Percentiles rank a stretch among this genome's conserved stretches.
Evolutionary conservation across 176 grass and related monocot species (phyloP).

Genomic region (Secale cereale): DNA sequence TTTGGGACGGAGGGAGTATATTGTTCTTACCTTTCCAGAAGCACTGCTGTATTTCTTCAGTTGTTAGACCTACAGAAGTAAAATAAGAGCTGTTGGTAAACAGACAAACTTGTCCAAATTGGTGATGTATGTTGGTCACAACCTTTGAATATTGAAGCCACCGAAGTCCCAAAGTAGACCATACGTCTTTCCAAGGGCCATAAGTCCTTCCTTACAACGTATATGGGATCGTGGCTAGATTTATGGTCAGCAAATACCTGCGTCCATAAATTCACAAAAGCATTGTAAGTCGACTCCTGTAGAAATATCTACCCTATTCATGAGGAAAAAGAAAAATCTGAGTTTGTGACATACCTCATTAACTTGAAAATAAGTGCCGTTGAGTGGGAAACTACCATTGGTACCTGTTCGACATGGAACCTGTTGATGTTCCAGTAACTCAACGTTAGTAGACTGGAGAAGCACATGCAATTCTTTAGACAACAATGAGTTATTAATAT

Average conservation of each 20-base stretch:
- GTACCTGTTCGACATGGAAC: conserved; percentile 96
- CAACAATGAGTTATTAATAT: conserved; percentile 5
- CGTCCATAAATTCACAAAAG: conserved; percentile 18
- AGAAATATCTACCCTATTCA: conserved; percentile 11
- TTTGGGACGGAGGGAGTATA: too few species aligned
- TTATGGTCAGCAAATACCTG: conserved; percentile 95
- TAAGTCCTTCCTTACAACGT: conserved; percentile 56
- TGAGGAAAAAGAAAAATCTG: background rate
- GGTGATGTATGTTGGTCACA: conserved; percentile 18
- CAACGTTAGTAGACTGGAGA: conserved; percentile 14
- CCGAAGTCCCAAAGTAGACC: conserved; percentile 84
- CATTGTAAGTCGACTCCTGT: conserved; percentile 18
- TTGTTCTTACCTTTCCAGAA: conserved; percentile 91
- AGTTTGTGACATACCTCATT: conserved; percentile 55
- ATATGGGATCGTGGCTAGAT: conserved; percentile 64
- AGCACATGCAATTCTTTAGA: conserved; percentile 1
- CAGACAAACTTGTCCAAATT: conserved; percentile 16
- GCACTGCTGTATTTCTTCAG: conserved; percentile 84
- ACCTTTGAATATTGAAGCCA: conserved; percentile 86
- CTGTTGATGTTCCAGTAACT: conserved; percentile 43
- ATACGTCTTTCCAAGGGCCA: conserved; percentile 76
- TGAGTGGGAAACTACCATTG: conserved; percentile 93
- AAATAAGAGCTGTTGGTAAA: conserved; percentile 33
- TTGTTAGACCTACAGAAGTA: conserved; percentile 67
- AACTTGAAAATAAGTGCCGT: conserved; percentile 98